Conservation (phyloP, 202 grass and related monocot species). For the Thinopyrum obtusiflorum region DNA sequence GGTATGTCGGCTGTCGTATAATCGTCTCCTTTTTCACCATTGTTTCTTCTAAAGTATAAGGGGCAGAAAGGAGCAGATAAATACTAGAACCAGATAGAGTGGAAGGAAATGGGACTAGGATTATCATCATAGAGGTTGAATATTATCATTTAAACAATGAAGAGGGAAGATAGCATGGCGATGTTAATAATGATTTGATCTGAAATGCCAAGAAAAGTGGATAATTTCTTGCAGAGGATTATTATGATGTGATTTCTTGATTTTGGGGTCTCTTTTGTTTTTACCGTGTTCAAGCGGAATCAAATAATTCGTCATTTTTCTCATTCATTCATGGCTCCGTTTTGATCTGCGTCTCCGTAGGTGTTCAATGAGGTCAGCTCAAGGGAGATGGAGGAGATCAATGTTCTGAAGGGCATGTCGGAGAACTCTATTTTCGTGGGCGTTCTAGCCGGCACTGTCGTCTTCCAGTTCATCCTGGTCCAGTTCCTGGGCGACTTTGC, state of each 20-base stretch:
- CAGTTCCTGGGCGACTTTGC: constrained; percentile 86
- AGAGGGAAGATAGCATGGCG: not conserved
- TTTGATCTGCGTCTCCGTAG: constrained; percentile 41
- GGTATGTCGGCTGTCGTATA: constrained; percentile 38
- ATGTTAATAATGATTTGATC: not conserved
- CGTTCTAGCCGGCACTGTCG: constrained; percentile 56
- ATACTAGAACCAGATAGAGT: not conserved
- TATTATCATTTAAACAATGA: not conserved
- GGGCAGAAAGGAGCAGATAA: not conserved
- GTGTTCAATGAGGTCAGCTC: constrained; percentile 90
- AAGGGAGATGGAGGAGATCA: constrained; percentile 78
- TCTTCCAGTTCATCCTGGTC: constrained; percentile 79
- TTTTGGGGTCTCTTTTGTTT: not conserved
- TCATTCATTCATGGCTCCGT: not conserved
- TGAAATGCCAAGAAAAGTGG: not conserved
- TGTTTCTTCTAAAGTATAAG: not conserved
- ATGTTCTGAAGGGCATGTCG: constrained; percentile 64
- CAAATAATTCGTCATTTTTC: not conserved
- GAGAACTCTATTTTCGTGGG: constrained; percentile 66
- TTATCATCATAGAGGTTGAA: not conserved
- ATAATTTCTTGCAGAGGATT: not conserved
- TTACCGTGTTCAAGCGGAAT: not conserved
- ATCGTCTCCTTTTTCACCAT: not conserved
- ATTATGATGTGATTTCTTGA: not conserved
- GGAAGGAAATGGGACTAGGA: not conserved